These are phyloP conservation scores for Orbilia ellipsospora DNA, from an alignment of 2,329 filamentous ascomycete genomes.

Conservation along the genomic window DNA sequence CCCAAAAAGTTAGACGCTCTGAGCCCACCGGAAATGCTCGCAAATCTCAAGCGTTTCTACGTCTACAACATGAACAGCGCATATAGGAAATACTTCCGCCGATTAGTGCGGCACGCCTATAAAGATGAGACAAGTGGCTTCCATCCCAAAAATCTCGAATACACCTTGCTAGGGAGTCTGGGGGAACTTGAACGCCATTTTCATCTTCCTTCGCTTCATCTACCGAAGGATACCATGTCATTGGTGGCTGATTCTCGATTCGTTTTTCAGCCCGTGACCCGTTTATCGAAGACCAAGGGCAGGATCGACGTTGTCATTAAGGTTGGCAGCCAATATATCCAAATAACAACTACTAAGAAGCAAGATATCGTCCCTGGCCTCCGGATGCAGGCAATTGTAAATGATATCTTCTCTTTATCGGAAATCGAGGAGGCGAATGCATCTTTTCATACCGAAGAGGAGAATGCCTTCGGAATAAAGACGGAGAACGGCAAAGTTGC, in stretches of 20 bases:
- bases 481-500: slow-evolving; percentile 77
- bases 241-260: slow-evolving; percentile 74
- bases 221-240: slow-evolving; percentile 77
- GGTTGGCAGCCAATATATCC: slow-evolving; percentile 76
- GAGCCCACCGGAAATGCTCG: slow-evolving; percentile 71
- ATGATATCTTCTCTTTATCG: slow-evolving; percentile 75
- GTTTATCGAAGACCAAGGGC: slow-evolving; percentile 76
- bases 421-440: slow-evolving; percentile 74
- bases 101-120: slow-evolving; percentile 71
- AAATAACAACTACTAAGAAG: slow-evolving; percentile 75
- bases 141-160: slow-evolving; percentile 74
- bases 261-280: slow-evolving; percentile 73
- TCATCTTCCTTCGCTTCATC: slow-evolving; percentile 73
- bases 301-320: slow-evolving; percentile 76
- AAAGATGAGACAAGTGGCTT: slow-evolving; percentile 72
- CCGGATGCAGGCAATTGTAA: slow-evolving; percentile 72
- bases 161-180: slow-evolving; percentile 73
- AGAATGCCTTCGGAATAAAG: slow-evolving; percentile 74
- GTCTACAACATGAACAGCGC: slow-evolving; percentile 80
- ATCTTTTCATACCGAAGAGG: slow-evolving; percentile 73
- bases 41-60: slow-evolving; percentile 72
- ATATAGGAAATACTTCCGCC: slow-evolving; percentile 75
- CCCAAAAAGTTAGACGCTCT: slow-evolving; percentile 72
- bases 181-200: slow-evolving; percentile 75
- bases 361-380: slow-evolving; percentile 74